Evolutionary conservation across 2,329 filamentous ascomycete genomes (phyloP).

Genomic region (Exophiala viscosa): DNA sequence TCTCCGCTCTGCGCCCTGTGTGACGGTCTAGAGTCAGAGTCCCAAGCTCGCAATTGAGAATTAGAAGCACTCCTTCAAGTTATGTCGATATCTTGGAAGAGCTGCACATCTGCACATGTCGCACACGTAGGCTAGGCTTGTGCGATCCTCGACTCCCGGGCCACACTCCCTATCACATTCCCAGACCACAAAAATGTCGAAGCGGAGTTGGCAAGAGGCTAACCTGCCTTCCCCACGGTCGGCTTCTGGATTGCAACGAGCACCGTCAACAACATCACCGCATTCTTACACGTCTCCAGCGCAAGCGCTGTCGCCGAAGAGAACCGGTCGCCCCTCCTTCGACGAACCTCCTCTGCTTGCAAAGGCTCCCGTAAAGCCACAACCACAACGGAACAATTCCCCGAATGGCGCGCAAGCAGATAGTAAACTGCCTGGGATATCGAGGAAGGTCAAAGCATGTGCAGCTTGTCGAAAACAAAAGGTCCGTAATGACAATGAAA

Average conservation of each 20-base stretch:
- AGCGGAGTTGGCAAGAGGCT: constrained; percentile 29
- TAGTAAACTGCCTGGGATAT: constrained; percentile 33
- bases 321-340: constrained; percentile 17
- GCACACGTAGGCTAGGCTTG: no score
- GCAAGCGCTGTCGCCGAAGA: constrained; percentile 24
- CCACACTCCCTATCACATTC: background rate
- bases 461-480: constrained; percentile 54
- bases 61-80: no score
- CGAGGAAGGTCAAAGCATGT: constrained; percentile 47
- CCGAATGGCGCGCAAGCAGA: constrained; percentile 20
- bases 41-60: background rate
- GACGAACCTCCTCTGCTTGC: constrained; percentile 23
- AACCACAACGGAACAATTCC: constrained; percentile 19
- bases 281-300: constrained; percentile 20
- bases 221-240: constrained; percentile 27
- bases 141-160: background rate
- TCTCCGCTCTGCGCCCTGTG: background rate
- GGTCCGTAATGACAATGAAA: constrained; percentile 31
- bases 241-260: constrained; percentile 9
- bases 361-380: constrained; percentile 15
- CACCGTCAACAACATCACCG: constrained; percentile 18
- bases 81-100: no score
- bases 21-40: no score
- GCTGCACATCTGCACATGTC: no score
- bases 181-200: constrained; percentile 21